Percentiles rank a stretch among this genome's conserved stretches.
Evolutionary conservation across 805 yeast species (phyloP).

Genomic region (Starmerella bacillaris): DNA sequence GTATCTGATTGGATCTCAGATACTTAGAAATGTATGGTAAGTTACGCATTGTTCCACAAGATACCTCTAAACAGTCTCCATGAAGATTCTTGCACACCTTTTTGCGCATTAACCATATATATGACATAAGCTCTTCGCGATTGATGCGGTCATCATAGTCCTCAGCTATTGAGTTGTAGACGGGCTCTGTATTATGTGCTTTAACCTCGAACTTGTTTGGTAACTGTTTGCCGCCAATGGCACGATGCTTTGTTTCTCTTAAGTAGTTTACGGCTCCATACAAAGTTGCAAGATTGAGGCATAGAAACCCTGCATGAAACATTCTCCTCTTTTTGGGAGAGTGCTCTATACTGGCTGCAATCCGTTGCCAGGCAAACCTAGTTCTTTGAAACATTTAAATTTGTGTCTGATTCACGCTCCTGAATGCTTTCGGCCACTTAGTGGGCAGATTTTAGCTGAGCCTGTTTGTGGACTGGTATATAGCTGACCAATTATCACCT

Average conservation of each 20-base stretch:
- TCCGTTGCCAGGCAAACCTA: background rate
- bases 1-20: slow-evolving; percentile 39
- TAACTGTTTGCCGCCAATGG: slow-evolving; percentile 20
- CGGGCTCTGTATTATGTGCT: slow-evolving; percentile 46
- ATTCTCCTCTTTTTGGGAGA: background rate
- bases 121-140: slow-evolving; percentile 41
- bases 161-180: slow-evolving; percentile 50
- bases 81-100: slow-evolving; percentile 60
- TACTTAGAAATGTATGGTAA: slow-evolving; percentile 38
- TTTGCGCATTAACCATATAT: slow-evolving; percentile 40
- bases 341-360: background rate
- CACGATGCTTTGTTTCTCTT: slow-evolving; percentile 22
- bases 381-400: background rate
- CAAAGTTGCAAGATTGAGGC: slow-evolving; percentile 9
- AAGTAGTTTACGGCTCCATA: slow-evolving; percentile 15
- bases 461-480: no score
- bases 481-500: background rate
- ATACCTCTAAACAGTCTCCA: slow-evolving; percentile 87
- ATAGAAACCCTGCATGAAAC: slow-evolving; percentile 2
- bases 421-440: no score
- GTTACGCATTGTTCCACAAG: slow-evolving; percentile 94
- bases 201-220: slow-evolving; percentile 17
- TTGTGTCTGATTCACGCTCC: no score
- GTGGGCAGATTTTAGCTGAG: no score
- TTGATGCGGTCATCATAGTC: slow-evolving; percentile 68